Percentiles rank a stretch among this genome's conserved stretches.
Evolutionary conservation across 1,284 basidiomycete genomes (phyloP).

Genomic region (Amylostereum areolatum): DNA sequence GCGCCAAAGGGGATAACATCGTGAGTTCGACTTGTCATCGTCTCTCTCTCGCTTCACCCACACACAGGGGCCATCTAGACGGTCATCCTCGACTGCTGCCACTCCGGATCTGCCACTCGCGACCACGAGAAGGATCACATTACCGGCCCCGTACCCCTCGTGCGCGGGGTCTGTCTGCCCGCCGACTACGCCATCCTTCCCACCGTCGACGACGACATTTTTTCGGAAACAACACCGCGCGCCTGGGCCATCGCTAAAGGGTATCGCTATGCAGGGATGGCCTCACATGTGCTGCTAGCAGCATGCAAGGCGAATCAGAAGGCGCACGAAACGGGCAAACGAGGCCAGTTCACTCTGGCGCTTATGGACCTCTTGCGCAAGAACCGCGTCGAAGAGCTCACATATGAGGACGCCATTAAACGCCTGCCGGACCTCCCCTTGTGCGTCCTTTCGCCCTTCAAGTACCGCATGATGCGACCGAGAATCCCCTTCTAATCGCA

Average conservation of each 20-base stretch:
- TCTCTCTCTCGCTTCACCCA: not conserved
- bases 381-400: conserved; percentile 7
- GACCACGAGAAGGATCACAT: not conserved
- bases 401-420: conserved; percentile 12
- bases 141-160: not conserved
- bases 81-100: conserved; percentile 11
- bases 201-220: not conserved
- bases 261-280: conserved; percentile 1
- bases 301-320: conserved; percentile 13
- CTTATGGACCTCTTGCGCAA: conserved; percentile 7
- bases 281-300: conserved; percentile 17
- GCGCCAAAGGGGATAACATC: not conserved
- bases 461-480: not conserved
- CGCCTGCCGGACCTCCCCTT: conserved; percentile 6
- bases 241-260: not conserved
- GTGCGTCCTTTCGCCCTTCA: conserved; percentile 1
- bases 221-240: not conserved
- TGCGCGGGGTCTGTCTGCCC: conserved; percentile 6
- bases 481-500: no score
- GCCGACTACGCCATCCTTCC: no score
- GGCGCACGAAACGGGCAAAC: conserved; percentile 9
- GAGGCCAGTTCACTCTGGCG: conserved; percentile 14
- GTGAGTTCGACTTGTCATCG: not conserved
- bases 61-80: not conserved
- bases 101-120: conserved; percentile 24